Conservation (phyloP, 2,329 filamentous ascomycete species). For the Hymenoscyphus infarciens region DNA sequence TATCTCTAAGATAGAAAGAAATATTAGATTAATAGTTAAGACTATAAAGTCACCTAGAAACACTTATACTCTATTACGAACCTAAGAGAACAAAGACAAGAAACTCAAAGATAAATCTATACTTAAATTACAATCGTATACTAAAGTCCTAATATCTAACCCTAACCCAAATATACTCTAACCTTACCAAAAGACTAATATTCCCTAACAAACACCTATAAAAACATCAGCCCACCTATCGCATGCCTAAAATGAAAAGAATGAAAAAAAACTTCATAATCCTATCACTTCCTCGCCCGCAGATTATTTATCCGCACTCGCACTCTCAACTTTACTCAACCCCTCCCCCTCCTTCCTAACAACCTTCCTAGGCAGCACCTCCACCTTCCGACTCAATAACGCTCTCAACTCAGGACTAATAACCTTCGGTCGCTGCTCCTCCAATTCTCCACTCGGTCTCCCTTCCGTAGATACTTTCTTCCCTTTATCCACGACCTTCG, state of each 20-base stretch:
- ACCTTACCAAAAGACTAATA: neutral
- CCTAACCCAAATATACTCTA: neutral
- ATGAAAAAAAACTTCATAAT: no score
- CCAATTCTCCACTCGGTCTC: conserved; percentile 26
- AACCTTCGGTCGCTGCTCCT: conserved; percentile 41
- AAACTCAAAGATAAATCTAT: neutral
- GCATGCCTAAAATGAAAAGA: neutral
- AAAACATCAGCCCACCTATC: neutral
- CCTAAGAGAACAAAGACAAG: neutral
- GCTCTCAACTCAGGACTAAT: conserved; percentile 61
- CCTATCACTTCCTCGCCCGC: neutral
- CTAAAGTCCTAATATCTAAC: neutral
- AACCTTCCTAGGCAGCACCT: conserved; percentile 33
- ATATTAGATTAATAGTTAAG: no score
- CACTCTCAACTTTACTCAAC: conserved; percentile 15
- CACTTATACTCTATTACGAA: no score
- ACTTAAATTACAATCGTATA: neutral
- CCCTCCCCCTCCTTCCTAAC: conserved; percentile 35
- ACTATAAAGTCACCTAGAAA: no score
- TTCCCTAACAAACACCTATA: neutral
- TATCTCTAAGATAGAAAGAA: no score
- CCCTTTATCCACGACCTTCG: conserved; percentile 15
- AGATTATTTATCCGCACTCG: neutral
- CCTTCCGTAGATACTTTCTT: conserved; percentile 16
- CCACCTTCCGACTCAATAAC: conserved; percentile 57